These are phyloP conservation scores for Globisporangium spiculum DNA, from an alignment of 352 stramenopile species.

Conservation along the genomic window DNA sequence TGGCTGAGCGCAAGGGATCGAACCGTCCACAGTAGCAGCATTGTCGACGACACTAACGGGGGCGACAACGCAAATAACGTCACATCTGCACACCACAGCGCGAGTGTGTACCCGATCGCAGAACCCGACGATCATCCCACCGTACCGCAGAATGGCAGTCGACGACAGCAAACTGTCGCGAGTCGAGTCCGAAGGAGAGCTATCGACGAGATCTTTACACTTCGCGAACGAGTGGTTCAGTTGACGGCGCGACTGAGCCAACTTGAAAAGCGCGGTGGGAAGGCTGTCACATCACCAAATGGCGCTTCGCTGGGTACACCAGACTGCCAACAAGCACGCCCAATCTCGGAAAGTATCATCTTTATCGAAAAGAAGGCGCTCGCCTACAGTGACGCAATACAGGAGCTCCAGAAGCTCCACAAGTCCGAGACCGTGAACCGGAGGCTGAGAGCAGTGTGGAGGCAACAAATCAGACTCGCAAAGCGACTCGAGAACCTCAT, in stretches of 20 bases:
- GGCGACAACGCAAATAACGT: neutral
- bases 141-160: neutral
- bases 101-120: neutral
- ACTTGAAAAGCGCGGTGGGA: neutral
- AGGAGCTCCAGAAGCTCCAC: slow-evolving; percentile 40
- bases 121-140: neutral
- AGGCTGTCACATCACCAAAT: too few relatives aligned
- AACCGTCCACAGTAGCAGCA: neutral
- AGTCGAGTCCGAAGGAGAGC: neutral
- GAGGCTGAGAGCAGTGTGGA: slow-evolving; percentile 31
- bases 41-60: neutral
- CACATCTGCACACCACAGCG: neutral
- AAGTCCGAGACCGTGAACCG: slow-evolving; percentile 35
- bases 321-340: too few relatives aligned
- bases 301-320: too few relatives aligned
- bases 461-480: slow-evolving; percentile 40
- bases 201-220: slow-evolving; percentile 3
- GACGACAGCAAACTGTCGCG: too few relatives aligned
- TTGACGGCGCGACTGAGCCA: neutral
- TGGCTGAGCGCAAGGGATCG: neutral
- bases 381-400: slow-evolving; percentile 31
- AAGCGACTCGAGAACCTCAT: slow-evolving; percentile 41
- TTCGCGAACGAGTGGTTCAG: slow-evolving; percentile 7
- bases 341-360: neutral
- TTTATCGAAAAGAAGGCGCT: slow-evolving; percentile 5